Evolutionary conservation across 805 yeast species (phyloP).

Genomic region (Wickerhamiella brachini): DNA sequence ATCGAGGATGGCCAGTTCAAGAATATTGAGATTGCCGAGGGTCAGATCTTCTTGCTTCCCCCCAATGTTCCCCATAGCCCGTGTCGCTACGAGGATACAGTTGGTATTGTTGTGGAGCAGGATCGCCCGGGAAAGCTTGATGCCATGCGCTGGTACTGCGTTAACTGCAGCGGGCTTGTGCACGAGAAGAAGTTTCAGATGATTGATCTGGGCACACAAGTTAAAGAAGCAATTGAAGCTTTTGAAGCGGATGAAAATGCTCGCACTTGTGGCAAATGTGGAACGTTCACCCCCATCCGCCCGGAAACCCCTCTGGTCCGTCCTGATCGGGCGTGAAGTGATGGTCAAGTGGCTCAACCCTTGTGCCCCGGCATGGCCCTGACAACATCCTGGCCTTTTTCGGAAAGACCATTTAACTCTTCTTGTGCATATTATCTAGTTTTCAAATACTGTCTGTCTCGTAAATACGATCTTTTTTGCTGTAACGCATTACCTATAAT

Average conservation of each 20-base stretch:
- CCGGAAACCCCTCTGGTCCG: constrained; percentile 11
- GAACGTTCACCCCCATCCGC: constrained; percentile 29
- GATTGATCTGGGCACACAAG: constrained; percentile 77
- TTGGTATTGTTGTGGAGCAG: constrained; percentile 86
- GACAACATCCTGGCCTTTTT: no score
- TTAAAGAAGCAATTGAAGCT: constrained; percentile 60
- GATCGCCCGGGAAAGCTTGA: constrained; percentile 72
- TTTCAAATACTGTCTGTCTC: no score
- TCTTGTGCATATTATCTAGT: no score
- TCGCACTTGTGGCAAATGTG: constrained; percentile 65
- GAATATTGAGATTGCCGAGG: constrained; percentile 66
- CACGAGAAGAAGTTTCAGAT: constrained; percentile 63
- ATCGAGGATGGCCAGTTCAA: constrained; percentile 67
- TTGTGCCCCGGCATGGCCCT: no score
- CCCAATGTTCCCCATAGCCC: constrained; percentile 83
- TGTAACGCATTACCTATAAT: no score
- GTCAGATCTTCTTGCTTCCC: constrained; percentile 80
- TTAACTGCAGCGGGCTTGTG: constrained; percentile 48
- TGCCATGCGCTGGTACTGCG: constrained; percentile 78
- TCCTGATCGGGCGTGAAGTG: neutral
- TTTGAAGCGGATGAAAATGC: constrained; percentile 51
- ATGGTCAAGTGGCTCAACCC: no score
- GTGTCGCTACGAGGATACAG: constrained; percentile 69
- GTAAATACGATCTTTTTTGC: no score
- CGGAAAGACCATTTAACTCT: no score